A percentile compares a stretch with the other conserved stretches of the same genome.
phyloP scores from a whole-genome alignment of 768 basidiomycete species.

The Mycena epipterygia region DNA sequence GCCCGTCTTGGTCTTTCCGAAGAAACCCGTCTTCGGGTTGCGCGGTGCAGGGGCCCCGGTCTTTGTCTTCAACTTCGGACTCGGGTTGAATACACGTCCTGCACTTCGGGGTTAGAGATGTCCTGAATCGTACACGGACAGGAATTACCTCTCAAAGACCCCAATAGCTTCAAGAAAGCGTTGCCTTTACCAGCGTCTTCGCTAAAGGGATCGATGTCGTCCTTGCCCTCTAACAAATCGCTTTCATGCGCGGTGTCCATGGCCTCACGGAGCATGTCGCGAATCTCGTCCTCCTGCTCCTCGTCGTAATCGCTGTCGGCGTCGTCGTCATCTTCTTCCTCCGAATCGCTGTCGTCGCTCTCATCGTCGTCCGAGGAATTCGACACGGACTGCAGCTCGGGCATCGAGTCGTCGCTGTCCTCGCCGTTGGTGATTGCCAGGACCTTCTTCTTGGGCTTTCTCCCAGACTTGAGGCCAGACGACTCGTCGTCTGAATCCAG shows the following conservation, averaged over 20 bases:
- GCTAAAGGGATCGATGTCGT: constrained; percentile 57
- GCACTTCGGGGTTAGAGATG: neutral
- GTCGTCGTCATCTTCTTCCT: constrained; percentile 52
- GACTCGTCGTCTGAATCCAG: constrained; percentile 43
- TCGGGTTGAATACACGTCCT: constrained; percentile 50
- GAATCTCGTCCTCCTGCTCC: constrained; percentile 77
- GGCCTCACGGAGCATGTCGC: constrained; percentile 75
- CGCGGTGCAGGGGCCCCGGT: constrained; percentile 46
- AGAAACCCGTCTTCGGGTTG: constrained; percentile 41
- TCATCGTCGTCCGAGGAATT: constrained; percentile 63
- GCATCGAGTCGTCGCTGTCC: constrained; percentile 72
- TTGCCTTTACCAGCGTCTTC: constrained; percentile 74
- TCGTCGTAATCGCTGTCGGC: constrained; percentile 54
- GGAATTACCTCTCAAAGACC: constrained; percentile 74
- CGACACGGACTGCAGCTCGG: constrained; percentile 75
- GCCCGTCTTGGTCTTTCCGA: constrained; percentile 33
- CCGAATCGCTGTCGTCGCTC: constrained; percentile 52
- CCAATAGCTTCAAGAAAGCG: constrained; percentile 83
- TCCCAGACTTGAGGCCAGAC: constrained; percentile 39
- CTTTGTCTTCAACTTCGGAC: constrained; percentile 59
- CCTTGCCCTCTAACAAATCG: constrained; percentile 67
- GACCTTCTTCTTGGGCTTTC: constrained; percentile 52
- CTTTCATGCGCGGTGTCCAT: constrained; percentile 77
- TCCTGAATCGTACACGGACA: constrained; percentile 12
- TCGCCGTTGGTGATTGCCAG: constrained; percentile 67